Base-by-base conservation (phyloP, 768 basidiomycete species). In the Paxillus ammoniavirescens region DNA sequence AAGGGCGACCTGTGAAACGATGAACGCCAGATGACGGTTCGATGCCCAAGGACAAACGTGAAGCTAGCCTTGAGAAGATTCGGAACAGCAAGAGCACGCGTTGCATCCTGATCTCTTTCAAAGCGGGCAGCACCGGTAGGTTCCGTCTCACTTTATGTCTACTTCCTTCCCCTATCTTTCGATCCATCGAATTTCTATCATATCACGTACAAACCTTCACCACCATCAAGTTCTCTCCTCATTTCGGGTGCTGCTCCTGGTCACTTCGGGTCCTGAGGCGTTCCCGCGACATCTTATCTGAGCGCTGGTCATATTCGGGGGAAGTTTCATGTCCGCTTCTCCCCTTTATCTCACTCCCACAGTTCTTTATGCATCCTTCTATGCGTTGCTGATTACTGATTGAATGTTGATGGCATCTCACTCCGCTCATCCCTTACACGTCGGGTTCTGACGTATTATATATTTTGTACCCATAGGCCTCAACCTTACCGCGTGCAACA, bases 21-120 rank as follows among this genome's bases (percentile, higher is more conserved):
- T 15, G 5, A 30, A 45, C 21, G 40, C 50, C 66, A 98, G 93
- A 95, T 73, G 93, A 97, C 62, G 96, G 96, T 0, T 82, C 82
- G 4, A 94, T 98, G 91, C 72, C 74, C 13, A 79, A 87, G 54
- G 81, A 81, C 31, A 79, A 92, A 61, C 86, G 94, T 10, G 89
- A 93, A 60, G 80, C 76, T 14, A 80, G 91, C 4, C 70, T 98
- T 41, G 75, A 84, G 35, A 82, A 80, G 60, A 93, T 99, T 70
- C 82, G 80, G 63, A 82, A 58, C 15, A 82, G 80, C 65, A 68
- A 70, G 26, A 74, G 61, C 14, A 83, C 78, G 10, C 80, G 80
- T 31, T 85, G 96, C 41, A 97, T 98, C 56, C 73, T 99, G 58
- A 94, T 98, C 57, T 97, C 93, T 0, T 95, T 98, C 82, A 97